Evolutionary conservation across 768 basidiomycete genomes (phyloP), one percentile per base, ranked within the genome.

Genomic region (Kwoniella dejecticola): DNA sequence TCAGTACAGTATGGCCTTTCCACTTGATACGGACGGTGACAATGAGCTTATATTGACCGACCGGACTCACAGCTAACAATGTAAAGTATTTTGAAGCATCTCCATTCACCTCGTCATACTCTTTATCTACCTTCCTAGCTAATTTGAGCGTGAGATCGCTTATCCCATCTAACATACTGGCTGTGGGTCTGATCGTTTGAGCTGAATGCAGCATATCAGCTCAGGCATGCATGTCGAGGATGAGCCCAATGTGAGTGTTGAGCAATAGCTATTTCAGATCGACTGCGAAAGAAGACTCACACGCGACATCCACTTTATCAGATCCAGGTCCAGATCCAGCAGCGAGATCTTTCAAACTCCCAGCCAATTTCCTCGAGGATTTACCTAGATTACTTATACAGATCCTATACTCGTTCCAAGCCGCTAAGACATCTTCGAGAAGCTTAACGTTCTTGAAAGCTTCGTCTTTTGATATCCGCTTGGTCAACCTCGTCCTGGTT

Each of bases 51-150:
- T 13, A 26, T 3, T 26, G 15, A 47, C 23, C 1, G 8, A 19
- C 11, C 6, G 7, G 15, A 60, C 60, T 44, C 36, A 62, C 60
- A 24, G 61, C 54, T 21, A 63, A 33, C 4, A 63, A 19, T 19
- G 2, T 56, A 27, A 63, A 63, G 27, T 63, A 63, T 40, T 63
- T 63, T 19, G 54, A 63, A 8, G 61, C 61, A 27, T 63, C 61
- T 17, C 29, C 27, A 27, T 63, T 63, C 17, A 47, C 47, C 19
- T 63, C 61, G 27, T 57, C 54, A 30, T 63, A 63, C 31, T 63
- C 54, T 47, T 50, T 49, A 38, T 63, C 61, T 11, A 62, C 40
- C 47, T 52, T 48, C 38, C 56, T 56, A 6, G 61, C 30, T 11
- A 63, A 26, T 44, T 63, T 63, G 46, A 36, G 4, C 1, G 55